phyloP scores from a whole-genome alignment of 2,329 filamentous ascomycete genomes.

The Didymella keratinophila region DNA sequence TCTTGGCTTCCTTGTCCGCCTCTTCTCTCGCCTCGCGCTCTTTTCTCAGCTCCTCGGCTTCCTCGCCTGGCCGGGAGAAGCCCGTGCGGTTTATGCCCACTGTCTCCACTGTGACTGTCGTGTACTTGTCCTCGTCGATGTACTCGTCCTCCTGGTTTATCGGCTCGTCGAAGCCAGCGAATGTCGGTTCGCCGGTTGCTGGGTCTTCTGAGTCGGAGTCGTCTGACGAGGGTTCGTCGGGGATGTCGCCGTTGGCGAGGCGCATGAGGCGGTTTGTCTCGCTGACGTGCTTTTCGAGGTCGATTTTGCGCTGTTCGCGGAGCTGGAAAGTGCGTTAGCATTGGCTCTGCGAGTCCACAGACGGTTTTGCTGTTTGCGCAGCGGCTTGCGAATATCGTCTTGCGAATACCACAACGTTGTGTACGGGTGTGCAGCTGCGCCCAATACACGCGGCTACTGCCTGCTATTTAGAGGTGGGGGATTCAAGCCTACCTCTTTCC shows the following conservation, averaged over 20 bases:
- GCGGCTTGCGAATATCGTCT: too few relatives aligned
- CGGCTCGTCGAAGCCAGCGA: slow-evolving; percentile 53
- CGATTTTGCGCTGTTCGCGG: slow-evolving; percentile 80
- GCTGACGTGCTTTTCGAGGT: slow-evolving; percentile 82
- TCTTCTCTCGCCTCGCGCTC: slow-evolving; percentile 34
- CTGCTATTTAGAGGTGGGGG: too few relatives aligned
- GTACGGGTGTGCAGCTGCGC: neutral
- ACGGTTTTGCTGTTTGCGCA: neutral
- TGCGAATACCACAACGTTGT: too few relatives aligned
- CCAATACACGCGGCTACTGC: too few relatives aligned
- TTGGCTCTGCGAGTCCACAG: neutral
- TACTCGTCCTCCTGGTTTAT: slow-evolving; percentile 90
- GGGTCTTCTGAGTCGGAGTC: slow-evolving; percentile 53
- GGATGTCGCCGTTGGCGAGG: slow-evolving; percentile 60
- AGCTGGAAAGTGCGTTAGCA: slow-evolving; percentile 62
- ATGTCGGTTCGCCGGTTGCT: slow-evolving; percentile 35
- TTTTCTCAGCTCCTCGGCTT: slow-evolving; percentile 54
- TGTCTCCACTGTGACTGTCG: slow-evolving; percentile 90
- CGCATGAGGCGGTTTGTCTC: slow-evolving; percentile 75
- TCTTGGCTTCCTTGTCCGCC: slow-evolving; percentile 45
- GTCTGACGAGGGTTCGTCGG: slow-evolving; percentile 12
- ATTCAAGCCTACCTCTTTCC: slow-evolving; percentile 71
- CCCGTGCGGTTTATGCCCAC: slow-evolving; percentile 82
- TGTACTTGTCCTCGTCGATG: slow-evolving; percentile 94
- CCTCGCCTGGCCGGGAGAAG: slow-evolving; percentile 64